Evolutionary conservation across 2,329 filamentous ascomycete species (phyloP), one percentile per base, ranked within the genome.

Genomic region (Alternaria incomplexa): DNA sequence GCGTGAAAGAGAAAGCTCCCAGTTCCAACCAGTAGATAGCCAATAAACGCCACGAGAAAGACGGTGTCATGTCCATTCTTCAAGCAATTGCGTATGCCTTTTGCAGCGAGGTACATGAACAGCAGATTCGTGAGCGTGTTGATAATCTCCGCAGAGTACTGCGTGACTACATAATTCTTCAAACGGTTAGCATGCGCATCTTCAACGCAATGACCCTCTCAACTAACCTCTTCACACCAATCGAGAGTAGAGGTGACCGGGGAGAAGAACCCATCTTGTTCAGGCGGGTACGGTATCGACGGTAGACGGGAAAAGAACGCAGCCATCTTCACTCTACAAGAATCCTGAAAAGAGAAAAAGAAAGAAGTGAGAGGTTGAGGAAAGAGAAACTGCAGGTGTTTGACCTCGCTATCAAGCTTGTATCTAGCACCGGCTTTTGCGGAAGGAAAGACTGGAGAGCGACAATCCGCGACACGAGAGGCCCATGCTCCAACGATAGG

Each of bases 71-170:
- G 93, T 15, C 85, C 85, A 79, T 96, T 85, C 66, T 85, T 85
- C 43, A 90, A 75, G 78, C 93, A 96, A 78, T 89, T 93, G 58
- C 84, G 82, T 65, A 96, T 88, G 23, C 94, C 94, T 75, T 90
- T 91, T 68, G 88, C 81, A 8, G 93, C 93, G 20, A 97, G 86
- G 78, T 86, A 91, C 71, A 97, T 84, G 79, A 97, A 97, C 23
- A 96, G 82, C 4, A 91, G 78, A 78, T 97, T 97, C 32, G 93
- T 97, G 30, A 94, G 73, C 4, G 92, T 92, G 76, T 91, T 95
- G 75, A 93, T 87, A 48, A 94, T 88, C 76, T 94, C 92, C 36
- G 92, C 92, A 48, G 89, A 86, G 75, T 93, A 94, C 46, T 86
- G 84, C 5, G 91, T 93, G 40, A 90, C 88, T 82, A 91, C 91